Evolutionary conservation across 2,329 filamentous ascomycete species (phyloP).

Genomic region (Thielaviopsis populi): DNA sequence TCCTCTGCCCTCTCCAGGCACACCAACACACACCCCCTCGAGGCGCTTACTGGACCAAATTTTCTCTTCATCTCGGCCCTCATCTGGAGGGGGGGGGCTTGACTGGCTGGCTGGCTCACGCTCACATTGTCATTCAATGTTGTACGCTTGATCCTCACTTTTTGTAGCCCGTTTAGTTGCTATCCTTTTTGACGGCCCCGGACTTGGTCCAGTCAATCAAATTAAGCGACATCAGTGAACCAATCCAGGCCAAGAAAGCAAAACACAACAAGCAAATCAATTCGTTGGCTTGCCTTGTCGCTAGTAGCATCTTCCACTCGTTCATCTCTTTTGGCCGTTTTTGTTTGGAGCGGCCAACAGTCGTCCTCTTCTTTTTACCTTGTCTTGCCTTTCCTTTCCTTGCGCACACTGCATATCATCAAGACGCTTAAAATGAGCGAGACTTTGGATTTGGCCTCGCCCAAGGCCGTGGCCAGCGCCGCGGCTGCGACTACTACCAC

Average conservation of each 20-base stretch:
- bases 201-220: neutral
- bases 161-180: conserved; percentile 3
- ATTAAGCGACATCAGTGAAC: neutral
- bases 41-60: neutral
- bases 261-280: neutral
- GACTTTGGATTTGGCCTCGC: neutral
- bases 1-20: neutral
- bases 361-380: neutral
- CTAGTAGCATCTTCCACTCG: neutral
- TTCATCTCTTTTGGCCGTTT: neutral
- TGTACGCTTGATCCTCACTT: neutral
- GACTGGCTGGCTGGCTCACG: neutral
- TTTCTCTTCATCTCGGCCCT: conserved; percentile 1
- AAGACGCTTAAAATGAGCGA: neutral
- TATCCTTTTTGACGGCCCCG: neutral
- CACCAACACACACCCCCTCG: neutral
- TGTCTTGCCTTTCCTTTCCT: neutral
- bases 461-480: neutral
- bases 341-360: neutral
- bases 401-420: neutral
- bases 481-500: neutral
- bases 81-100: neutral
- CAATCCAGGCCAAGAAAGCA: neutral
- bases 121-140: neutral
- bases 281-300: neutral